Evolutionary conservation across 2,329 filamentous ascomycete genomes (phyloP), one percentile per base, ranked within the genome.

Genomic region (Onygenales sp.): DNA sequence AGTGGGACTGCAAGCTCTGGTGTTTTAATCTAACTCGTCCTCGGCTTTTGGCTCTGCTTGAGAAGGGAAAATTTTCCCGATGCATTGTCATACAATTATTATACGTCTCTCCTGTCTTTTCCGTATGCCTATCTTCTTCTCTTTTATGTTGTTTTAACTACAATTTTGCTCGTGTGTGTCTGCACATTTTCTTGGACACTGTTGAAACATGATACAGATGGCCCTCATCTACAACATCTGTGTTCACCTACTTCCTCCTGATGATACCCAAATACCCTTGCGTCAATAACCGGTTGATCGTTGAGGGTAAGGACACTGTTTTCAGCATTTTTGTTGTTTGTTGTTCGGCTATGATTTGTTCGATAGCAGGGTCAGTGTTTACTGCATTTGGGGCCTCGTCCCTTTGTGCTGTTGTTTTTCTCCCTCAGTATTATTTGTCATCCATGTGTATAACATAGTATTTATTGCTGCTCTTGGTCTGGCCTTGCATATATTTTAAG

Each of bases 141-240:
- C 17, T 41, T 42, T 38, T 49, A 52, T 38, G 31, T 32, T 60
- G 58, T 59, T 60, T 55, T 54, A 56, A 52, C 53, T 55, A 58
- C 49, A 54, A 57, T 41, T 61, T 36, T 39, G 33, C 43, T 36
- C 13, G 5, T 6, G 32, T 13, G 21, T 42, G 8, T 47, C 14
- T 39, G 13, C 38, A 53, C 51, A 31, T 54, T 58, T 50, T 48
- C 33, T 50, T 44, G 39, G 39, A 51, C 43, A 43, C 17, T 49
- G 32, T 43, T 41, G n/a, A 46, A 43, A 39, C 27, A 45, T 52
- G 33, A 35, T 46, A 38, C 33, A 39, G 21, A 17, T 52, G 35
- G 35, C 13, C n/a, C 8, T 38, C 43, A 54, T 42, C 33, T 27
- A 38, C 46, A 43, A 49, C 46, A 57, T 45, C 38, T 51, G 13